Base-by-base conservation (phyloP, 2,329 filamentous ascomycete species). In the Beauveria medogensis region DNA sequence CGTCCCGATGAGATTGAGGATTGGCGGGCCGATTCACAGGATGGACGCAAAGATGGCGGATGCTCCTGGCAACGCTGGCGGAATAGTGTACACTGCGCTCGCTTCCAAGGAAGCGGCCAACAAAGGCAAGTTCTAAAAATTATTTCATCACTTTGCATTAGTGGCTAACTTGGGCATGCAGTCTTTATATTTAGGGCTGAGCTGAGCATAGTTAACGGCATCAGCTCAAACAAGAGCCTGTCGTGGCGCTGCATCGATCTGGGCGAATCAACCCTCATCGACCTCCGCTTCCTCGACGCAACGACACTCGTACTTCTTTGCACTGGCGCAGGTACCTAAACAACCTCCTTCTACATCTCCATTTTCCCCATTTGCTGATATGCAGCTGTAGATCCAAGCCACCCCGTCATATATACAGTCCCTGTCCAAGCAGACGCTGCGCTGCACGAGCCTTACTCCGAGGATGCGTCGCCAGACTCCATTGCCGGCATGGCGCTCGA, bases 251-350 rank as follows among this genome's bases (percentile, higher is more conserved):
- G 71, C 26, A 64, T 85, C 9, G 71, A 72, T 37, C 70, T 84
- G 2, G 74, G 71, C 1, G 67, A 73, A 6, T 74, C 73, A 12
- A 73, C 71, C n/a, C 72, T 87, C 18, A 71, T 84, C 22, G 87
- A 91, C 69, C 71, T 88, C 16, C 86, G 87, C 68, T 91, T 92
- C 67, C 78, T 90, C 48, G 80, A 88, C 66, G 83, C 88, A 60
- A 72, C 78, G 14, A 78, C 75, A 0, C 70, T 92, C 2, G 77
- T 91, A 58, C 65, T 90, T 1, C 78, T 92, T 2, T 72, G 82
- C 80, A 72, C 68, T 70, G 48, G 65, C 57, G 26, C 68, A 67
- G 75, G 80, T 78, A 67, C 47, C 66, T 10, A 44, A 28, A 30
- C 41, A 66, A 30, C 0, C 6, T 43, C 5, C 22, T 37, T 30